phyloP scores from a whole-genome alignment of 148 eudicot species.

The Nyssa sinensis region DNA sequence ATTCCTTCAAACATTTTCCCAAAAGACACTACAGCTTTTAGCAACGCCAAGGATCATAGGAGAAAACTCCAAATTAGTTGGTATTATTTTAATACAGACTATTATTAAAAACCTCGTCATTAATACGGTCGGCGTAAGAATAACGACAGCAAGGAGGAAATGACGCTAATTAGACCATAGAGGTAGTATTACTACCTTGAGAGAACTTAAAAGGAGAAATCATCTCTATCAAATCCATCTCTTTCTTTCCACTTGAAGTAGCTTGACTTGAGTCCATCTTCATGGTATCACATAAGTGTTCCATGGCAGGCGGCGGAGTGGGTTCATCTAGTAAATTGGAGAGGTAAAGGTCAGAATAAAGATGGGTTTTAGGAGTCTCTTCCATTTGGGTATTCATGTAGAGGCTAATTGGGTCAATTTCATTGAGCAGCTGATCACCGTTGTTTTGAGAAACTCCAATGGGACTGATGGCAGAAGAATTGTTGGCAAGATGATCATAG shows the following conservation, averaged over 20 bases:
- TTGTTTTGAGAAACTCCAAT: neutral
- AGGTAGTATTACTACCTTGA: no score
- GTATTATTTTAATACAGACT: no score
- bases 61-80: no score
- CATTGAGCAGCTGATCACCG: neutral
- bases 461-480: neutral
- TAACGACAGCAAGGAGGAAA: no score
- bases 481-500: neutral
- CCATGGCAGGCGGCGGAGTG: neutral
- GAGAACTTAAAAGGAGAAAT: constrained; percentile 27
- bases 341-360: constrained; percentile 26
- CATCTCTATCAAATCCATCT: constrained; percentile 67
- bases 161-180: no score
- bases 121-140: no score
- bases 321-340: constrained; percentile 32
- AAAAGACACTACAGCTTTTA: no score
- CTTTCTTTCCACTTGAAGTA: constrained; percentile 26
- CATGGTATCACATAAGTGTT: constrained; percentile 4
- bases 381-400: constrained; percentile 3
- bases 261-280: constrained; percentile 8
- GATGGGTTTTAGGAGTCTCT: constrained; percentile 3
- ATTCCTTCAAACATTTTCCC: no score
- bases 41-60: no score
- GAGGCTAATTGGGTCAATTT: neutral
- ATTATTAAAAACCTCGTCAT: no score